phyloP scores from a whole-genome alignment of 768 basidiomycete species.

The Leccinum boreale region DNA sequence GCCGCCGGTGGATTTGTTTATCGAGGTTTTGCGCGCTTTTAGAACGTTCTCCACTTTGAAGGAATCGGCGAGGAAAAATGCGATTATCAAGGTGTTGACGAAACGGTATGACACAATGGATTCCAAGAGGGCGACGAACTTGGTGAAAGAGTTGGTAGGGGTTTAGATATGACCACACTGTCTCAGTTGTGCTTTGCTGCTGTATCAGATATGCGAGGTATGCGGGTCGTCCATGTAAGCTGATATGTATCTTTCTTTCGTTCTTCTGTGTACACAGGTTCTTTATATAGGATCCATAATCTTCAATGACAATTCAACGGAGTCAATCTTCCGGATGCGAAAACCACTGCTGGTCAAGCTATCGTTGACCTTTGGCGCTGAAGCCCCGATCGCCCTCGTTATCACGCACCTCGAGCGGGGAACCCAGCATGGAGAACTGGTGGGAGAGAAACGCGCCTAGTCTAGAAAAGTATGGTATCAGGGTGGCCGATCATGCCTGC shows the following conservation, averaged over 20 bases:
- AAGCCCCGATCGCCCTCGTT: conserved; percentile 27
- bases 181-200: neutral
- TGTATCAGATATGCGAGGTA: too few species aligned
- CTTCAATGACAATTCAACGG: too few species aligned
- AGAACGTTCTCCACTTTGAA: conserved; percentile 18
- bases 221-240: too few species aligned
- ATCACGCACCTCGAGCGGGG: conserved; percentile 41
- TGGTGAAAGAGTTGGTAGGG: too few species aligned
- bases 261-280: too few species aligned
- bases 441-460: conserved; percentile 27
- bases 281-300: too few species aligned
- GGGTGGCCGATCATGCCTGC: conserved; percentile 31
- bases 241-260: too few species aligned
- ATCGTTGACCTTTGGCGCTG: too few species aligned
- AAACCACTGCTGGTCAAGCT: too few species aligned
- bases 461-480: conserved; percentile 26
- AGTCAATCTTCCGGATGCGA: too few species aligned
- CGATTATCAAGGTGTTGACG: conserved; percentile 19
- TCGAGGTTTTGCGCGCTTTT: conserved; percentile 21
- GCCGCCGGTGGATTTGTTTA: conserved; percentile 23
- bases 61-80: conserved; percentile 19
- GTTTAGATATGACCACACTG: too few species aligned
- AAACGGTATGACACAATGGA: conserved; percentile 28
- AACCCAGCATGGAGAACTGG: conserved; percentile 33
- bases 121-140: conserved; percentile 15